Evolutionary conservation across 495 filamentous ascomycete species (phyloP), one percentile per base, ranked within the genome.

Genomic region (Talaromyces nanjingensis): DNA sequence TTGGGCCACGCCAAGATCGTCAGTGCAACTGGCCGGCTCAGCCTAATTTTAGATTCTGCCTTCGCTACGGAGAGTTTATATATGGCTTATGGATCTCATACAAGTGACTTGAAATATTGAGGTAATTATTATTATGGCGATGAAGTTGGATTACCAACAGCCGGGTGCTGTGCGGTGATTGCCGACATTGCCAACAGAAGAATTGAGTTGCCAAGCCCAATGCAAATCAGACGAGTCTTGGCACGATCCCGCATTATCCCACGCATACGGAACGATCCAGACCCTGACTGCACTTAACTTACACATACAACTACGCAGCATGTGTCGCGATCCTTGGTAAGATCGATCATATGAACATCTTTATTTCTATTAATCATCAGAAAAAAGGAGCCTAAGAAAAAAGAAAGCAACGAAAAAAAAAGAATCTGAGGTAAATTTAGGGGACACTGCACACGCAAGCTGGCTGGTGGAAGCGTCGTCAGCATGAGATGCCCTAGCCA

Each of bases 391-490:
- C 16, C n/a, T 3, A 52, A 52, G 27, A 25, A 27, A 14, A 56
- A 56, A 7, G 7, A 56, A 56, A 31, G 20, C 8, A 27, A 27
- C 20, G n/a, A 29, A 29, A n/a, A 29, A n/a, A 56, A 25, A 6
- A 27, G 6, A 29, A 8, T 14, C 9, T 2, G 16, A 29, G 27
- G 53, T 6, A 54, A 54, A 54, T 22, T 54, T 11, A 54, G 24
- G 16, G 53, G 27, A 56, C n/a, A n/a, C 24, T n/a, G 54, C 20
- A 64, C 59, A 71, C 69, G 71, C 69, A 68, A 70, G 71, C 69
- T 56, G 53, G 53, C 53, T 56, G 67, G 63, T 60, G 60, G 67
- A 66, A 76, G 76, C 77, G 77, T 80, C 77, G 77, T 80, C 77
- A 80, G 77, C 77, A 66, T 71, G 67, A 65, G 58, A 49, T 63